phyloP scores from a whole-genome alignment of 345 rosid species.

The Laguncularia racemosa region DNA sequence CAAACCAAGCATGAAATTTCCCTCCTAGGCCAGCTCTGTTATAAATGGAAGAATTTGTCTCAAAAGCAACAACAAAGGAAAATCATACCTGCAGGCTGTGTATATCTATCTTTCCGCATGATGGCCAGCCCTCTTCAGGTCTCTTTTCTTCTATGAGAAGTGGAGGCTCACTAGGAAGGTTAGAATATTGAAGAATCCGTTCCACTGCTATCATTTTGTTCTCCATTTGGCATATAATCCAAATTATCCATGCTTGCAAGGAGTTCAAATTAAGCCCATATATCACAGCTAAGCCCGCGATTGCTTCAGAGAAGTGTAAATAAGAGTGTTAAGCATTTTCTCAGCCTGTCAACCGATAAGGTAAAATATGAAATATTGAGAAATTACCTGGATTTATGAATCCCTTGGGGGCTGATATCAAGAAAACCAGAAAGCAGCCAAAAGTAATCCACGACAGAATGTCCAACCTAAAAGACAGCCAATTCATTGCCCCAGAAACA shows the following conservation, averaged over 20 bases:
- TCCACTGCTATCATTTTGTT: slow-evolving; percentile 84
- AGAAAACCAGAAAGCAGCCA: slow-evolving; percentile 47
- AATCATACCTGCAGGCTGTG: slow-evolving; percentile 33
- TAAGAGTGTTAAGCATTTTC: slow-evolving; percentile 15
- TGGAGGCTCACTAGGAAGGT: slow-evolving; percentile 56
- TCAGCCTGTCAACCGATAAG: no score
- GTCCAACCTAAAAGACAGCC: slow-evolving; percentile 72
- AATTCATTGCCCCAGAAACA: slow-evolving; percentile 48
- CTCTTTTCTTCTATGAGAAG: slow-evolving; percentile 43
- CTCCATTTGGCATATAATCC: slow-evolving; percentile 63
- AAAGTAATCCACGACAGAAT: slow-evolving; percentile 46
- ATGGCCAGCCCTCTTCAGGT: slow-evolving; percentile 53
- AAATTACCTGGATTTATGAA: slow-evolving; percentile 43
- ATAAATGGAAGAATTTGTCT: neutral
- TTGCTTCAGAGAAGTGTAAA: slow-evolving; percentile 29
- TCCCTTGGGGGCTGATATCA: slow-evolving; percentile 47
- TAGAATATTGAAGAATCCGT: slow-evolving; percentile 67
- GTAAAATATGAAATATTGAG: no score
- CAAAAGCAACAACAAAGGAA: neutral
- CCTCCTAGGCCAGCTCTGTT: no score
- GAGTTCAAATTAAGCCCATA: slow-evolving; percentile 72
- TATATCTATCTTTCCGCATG: slow-evolving; percentile 41
- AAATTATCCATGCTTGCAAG: slow-evolving; percentile 57
- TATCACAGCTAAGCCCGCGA: slow-evolving; percentile 82
- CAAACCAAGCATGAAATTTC: neutral